Conservation (phyloP, 2,329 filamentous ascomycete species). For the Sporothrix globosa region DNA sequence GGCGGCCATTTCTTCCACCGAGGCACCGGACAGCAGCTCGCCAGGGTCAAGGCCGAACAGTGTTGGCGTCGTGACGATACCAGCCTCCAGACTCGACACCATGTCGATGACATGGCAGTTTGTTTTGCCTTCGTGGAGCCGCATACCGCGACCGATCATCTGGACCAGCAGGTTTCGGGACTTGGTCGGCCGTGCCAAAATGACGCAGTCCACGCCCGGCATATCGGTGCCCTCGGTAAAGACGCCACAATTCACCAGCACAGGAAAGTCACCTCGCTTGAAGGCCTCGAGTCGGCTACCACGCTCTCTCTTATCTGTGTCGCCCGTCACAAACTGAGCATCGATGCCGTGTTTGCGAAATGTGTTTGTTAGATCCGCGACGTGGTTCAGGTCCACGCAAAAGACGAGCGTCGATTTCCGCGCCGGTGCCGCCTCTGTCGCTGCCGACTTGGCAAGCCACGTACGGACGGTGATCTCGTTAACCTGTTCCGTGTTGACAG, state of each 20-base stretch:
- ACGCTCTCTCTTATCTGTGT: constrained; percentile 71
- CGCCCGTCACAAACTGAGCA: constrained; percentile 81
- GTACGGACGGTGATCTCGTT: constrained; percentile 85
- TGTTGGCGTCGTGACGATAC: constrained; percentile 87
- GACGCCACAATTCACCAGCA: constrained; percentile 91
- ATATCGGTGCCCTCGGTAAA: constrained; percentile 98
- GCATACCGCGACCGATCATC: constrained; percentile 96
- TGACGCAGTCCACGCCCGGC: constrained; percentile 91
- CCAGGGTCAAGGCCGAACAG: constrained; percentile 88
- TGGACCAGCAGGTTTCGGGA: constrained; percentile 94
- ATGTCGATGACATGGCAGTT: constrained; percentile 97
- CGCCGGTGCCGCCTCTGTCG: constrained; percentile 40
- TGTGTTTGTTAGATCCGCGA: constrained; percentile 70
- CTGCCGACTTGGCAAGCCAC: constrained; percentile 75
- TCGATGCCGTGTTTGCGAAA: constrained; percentile 81
- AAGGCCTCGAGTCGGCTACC: constrained; percentile 75
- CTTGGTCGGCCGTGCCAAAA: constrained; percentile 84
- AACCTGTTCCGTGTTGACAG: constrained; percentile 77
- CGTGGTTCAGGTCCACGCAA: constrained; percentile 87
- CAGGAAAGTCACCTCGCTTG: constrained; percentile 73
- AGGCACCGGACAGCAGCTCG: constrained; percentile 71
- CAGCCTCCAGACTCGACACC: constrained; percentile 81
- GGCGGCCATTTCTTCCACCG: constrained; percentile 62
- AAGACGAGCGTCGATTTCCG: constrained; percentile 85
- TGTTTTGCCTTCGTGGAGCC: constrained; percentile 75